Percentiles rank a stretch among this genome's conserved stretches.
Conservation (phyloP, 164 flowering plant genomes). For the Cinnamomum micranthum region DNA sequence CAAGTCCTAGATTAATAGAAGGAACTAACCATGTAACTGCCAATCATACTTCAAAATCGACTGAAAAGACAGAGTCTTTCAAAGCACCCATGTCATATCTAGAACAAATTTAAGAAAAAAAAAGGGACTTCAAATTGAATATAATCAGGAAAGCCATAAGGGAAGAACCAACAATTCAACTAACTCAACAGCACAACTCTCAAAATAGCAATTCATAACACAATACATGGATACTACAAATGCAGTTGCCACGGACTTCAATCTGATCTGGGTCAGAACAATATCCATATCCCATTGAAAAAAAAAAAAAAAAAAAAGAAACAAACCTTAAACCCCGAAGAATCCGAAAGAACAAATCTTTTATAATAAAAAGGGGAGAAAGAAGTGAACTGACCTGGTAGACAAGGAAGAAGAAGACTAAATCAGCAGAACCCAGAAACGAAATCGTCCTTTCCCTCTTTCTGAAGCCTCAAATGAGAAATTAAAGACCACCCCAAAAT, state of each 20-base stretch:
- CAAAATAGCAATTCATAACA: background rate
- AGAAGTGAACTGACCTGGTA: conserved; percentile 11
- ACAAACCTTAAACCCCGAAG: background rate
- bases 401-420: conserved; percentile 5
- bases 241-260: background rate
- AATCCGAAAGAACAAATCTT: background rate
- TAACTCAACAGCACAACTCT: background rate
- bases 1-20: background rate
- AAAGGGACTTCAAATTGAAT: background rate
- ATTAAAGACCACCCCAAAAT: background rate
- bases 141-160: background rate
- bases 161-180: background rate
- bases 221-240: background rate
- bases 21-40: background rate
- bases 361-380: background rate
- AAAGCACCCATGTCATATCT: background rate
- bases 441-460: background rate
- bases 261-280: conserved; percentile 3
- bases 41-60: background rate
- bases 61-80: background rate
- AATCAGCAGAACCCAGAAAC: conserved; percentile 12
- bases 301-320: background rate
- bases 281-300: conserved; percentile 1
- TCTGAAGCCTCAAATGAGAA: conserved; percentile 2
- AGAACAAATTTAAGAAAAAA: background rate